Base-by-base conservation (phyloP, 306 rosid genomes). In the Bauhinia variegata region DNA sequence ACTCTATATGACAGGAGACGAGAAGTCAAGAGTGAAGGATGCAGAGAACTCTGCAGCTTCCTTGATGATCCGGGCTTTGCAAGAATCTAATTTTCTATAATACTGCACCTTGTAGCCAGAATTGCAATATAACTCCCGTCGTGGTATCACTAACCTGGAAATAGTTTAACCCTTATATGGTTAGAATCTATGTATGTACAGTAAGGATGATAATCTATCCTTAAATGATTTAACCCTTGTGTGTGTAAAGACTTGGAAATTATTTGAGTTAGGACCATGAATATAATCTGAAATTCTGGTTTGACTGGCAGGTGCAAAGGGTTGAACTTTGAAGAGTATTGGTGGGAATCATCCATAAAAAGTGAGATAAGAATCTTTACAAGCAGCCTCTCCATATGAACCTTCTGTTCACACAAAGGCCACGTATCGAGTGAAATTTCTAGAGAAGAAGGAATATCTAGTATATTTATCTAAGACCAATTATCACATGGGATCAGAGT, bases 1-100 rank as follows among this genome's bases (percentile, higher is more conserved):
- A 3, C 65, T 87, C 1, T 39, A 50, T 31, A 65, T 71, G 68
- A 19, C 19, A 0, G 80, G 80, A 17, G 67, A 65, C 0, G 63
- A 65, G 54, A 80, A 70, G 54, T 63, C 79, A 2, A 84, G 85
- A 61, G 56, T 75, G 42, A 87, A 53, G 37, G 86, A 85, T 11
- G 86, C 96, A 2, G 75, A 89, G 11, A 82, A 82, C 67, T 89
- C 95, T 54, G 96, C 96, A 12, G 96, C 95, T 48, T 87, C 91
- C 17, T 75, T 54, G 57, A 78, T 89, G 89, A 79, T 91, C 42
- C 60, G 68, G 4, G 81, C 85, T 68, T 74, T 86, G 41, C 79
- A 75, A 44, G 79, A 84, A 63, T 57, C 71, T 11, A 66, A 74
- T 14, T 51, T 9, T 68, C 30, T 82, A 15, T 87, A 71, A 81